phyloP scores from a whole-genome alignment of 2,329 filamentous ascomycete species.

The Rhynchosporium agropyri region DNA sequence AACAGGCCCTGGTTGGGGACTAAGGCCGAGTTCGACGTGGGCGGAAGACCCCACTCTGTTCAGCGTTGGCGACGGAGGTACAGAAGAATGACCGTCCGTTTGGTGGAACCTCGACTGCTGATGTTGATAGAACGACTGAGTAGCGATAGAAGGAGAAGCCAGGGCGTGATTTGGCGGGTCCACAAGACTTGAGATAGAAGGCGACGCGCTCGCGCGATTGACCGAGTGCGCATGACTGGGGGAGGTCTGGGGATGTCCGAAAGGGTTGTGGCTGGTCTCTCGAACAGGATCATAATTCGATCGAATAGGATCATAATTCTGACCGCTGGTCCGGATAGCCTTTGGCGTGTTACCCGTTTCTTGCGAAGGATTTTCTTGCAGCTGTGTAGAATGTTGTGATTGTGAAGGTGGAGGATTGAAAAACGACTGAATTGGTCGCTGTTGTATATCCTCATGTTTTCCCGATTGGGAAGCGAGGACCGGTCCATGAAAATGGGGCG shows the following conservation, averaged over 20 bases:
- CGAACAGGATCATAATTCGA: slow-evolving; percentile 68
- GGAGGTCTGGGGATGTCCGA: slow-evolving; percentile 51
- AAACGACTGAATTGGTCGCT: slow-evolving; percentile 39
- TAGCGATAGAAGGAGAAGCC: slow-evolving; percentile 40
- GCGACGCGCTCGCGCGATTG: slow-evolving; percentile 82
- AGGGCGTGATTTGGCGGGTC: slow-evolving; percentile 59
- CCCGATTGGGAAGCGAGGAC: slow-evolving; percentile 40
- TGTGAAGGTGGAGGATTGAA: slow-evolving; percentile 34
- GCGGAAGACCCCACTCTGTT: slow-evolving; percentile 36
- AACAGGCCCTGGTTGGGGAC: slow-evolving; percentile 34
- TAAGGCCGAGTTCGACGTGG: slow-evolving; percentile 27
- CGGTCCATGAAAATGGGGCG: slow-evolving; percentile 27
- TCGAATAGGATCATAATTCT: slow-evolving; percentile 88
- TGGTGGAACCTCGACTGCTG: slow-evolving; percentile 34
- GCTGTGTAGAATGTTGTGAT: not conserved
- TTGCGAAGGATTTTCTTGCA: slow-evolving; percentile 19
- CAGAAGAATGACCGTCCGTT: slow-evolving; percentile 33
- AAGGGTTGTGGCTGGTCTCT: slow-evolving; percentile 53
- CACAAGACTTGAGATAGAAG: slow-evolving; percentile 88
- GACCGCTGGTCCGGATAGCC: slow-evolving; percentile 68
- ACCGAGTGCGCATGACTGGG: slow-evolving; percentile 49
- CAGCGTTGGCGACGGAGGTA: slow-evolving; percentile 40
- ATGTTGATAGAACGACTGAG: slow-evolving; percentile 43
- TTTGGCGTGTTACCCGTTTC: slow-evolving; percentile 3
- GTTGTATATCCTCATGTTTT: slow-evolving; percentile 46